Base-by-base conservation (phyloP, 2,329 filamentous ascomycete species). In the Bimuria novae-zelandiae region DNA sequence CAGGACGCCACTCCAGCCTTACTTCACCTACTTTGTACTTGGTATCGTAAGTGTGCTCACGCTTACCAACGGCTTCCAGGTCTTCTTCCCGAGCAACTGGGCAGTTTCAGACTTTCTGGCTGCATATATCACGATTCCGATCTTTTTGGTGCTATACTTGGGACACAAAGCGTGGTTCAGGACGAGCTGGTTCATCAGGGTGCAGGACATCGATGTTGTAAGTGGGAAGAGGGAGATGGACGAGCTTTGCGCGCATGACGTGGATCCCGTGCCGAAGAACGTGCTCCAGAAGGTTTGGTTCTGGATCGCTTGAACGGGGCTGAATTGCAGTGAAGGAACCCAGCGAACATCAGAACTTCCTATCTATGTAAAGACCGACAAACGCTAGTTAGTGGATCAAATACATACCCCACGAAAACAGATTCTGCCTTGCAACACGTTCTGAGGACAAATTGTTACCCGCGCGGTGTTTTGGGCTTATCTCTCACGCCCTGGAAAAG, bases 11-110 rank as follows among this genome's bases (percentile, higher is more conserved):
- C 74, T 77, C 52, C 79, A 80, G 58, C 79, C 79, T 1, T 80
- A 75, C 57, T 82, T 81, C 11, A 88, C 88, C 0, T 86, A 80
- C 58, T 74, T 78, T 14, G 82, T 83, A 84, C 77, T 74, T 70
- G 59, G 83, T 80, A 64, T 75, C 85, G 46, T 73, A 5, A 55
- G 52, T 19, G 42, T 73, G 1, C 57, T 73, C 22, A 72, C 69
- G 1, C 52, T 73, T 19, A 73, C 69, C 36, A 72, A 71, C 43
- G 70, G 70, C 8, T 73, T 72, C 43, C 65, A 70, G 7, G 87
- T 89, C 0, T 91, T 91, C 55, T 73, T 73, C 29, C 67, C 67
- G 11, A 61, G 55, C 47, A 72, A 72, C 0, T 83, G 79, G 70
- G 62, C 57, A 35, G 72, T 75, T 0, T 64, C 77, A n/a, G 75